A percentile compares a stretch with the other conserved stretches of the same genome.
Evolutionary conservation across 2,329 filamentous ascomycete genomes (phyloP).

Genomic region (Cercospora janseana): DNA sequence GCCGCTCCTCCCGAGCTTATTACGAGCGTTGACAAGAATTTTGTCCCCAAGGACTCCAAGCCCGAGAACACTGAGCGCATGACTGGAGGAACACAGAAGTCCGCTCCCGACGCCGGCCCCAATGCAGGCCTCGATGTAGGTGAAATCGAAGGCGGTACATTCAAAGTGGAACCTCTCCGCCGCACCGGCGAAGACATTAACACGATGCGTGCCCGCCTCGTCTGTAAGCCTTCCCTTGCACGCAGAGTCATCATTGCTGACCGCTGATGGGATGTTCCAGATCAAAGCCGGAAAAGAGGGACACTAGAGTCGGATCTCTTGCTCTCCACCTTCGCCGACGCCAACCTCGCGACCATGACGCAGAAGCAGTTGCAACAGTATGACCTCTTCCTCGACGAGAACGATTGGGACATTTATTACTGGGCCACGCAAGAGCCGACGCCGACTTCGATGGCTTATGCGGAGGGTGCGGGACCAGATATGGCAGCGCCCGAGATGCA

Average conservation of each 20-base stretch:
- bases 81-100: conserved; percentile 62
- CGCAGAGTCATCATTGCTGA: conserved; percentile 26
- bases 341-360: conserved; percentile 72
- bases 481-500: conserved; percentile 46
- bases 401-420: conserved; percentile 99
- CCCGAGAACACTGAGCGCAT: conserved; percentile 64
- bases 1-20: conserved; percentile 60
- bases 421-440: conserved; percentile 88
- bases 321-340: conserved; percentile 89
- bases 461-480: conserved; percentile 52
- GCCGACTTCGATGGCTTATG: conserved; percentile 56
- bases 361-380: conserved; percentile 73
- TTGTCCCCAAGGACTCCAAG: conserved; percentile 58
- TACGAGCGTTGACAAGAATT: conserved; percentile 55
- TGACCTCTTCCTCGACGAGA: conserved; percentile 93
- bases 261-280: conserved; percentile 49
- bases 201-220: conserved; percentile 84
- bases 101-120: conserved; percentile 45
- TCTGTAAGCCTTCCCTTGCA: conserved; percentile 52
- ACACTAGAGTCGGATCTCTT: conserved; percentile 94
- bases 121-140: conserved; percentile 73
- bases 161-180: conserved; percentile 86
- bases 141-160: conserved; percentile 81
- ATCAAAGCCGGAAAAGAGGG: conserved; percentile 94
- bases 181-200: conserved; percentile 76